Conservation (phyloP, 2,329 filamentous ascomycete genomes). For the Ceratocystis lukuohia region DNA sequence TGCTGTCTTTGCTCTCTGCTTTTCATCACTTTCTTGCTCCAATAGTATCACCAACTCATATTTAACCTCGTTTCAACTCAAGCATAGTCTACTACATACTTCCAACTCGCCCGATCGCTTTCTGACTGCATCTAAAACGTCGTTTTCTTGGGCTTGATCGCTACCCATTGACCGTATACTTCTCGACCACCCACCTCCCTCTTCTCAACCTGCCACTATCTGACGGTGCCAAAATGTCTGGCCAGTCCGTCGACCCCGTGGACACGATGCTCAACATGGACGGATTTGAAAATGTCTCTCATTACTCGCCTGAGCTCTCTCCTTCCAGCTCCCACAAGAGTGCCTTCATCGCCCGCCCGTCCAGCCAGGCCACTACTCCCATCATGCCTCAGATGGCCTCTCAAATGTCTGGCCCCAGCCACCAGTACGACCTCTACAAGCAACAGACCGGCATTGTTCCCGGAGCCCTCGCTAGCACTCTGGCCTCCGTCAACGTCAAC, state of each 20-base stretch:
- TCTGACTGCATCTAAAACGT: not conserved
- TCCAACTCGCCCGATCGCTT: not conserved
- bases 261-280: constrained; percentile 48
- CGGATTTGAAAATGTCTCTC: constrained; percentile 47
- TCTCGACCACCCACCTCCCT: not conserved
- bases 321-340: constrained; percentile 41
- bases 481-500: constrained; percentile 56
- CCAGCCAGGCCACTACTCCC: constrained; percentile 42
- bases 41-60: constrained; percentile 2
- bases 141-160: not conserved
- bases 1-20: not conserved
- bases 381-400: constrained; percentile 37
- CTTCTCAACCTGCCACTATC: not conserved
- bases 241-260: constrained; percentile 37
- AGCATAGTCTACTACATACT: not conserved
- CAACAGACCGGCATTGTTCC: constrained; percentile 89
- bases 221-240: constrained; percentile 23
- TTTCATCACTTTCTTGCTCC: not conserved
- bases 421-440: constrained; percentile 89
- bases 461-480: constrained; percentile 65
- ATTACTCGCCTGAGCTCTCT: constrained; percentile 48
- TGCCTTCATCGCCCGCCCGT: constrained; percentile 37
- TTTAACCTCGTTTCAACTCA: not conserved
- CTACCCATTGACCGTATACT: not conserved
- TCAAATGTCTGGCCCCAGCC: constrained; percentile 67